Evolutionary conservation across 1,284 basidiomycete species (phyloP), one percentile per base, ranked within the genome.

Genomic region (Rhodofomes roseus): DNA sequence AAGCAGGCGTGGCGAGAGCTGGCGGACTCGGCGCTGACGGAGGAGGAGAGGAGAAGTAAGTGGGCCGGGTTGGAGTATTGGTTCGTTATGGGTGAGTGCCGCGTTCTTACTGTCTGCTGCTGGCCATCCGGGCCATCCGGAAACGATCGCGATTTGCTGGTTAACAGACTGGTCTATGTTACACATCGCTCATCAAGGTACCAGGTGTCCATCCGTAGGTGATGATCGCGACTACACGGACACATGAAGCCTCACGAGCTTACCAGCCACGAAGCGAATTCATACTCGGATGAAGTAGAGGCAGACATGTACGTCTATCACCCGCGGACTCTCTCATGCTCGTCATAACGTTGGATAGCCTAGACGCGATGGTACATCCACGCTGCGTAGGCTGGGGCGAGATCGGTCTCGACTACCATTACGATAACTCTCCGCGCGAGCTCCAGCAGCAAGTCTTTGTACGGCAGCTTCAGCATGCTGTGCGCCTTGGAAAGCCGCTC

Each of bases 321-420:
- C 1, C 23, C 5, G 56, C n/a, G 11, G 23, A 18, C 11, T 22
- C 25, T 43, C 23, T 57, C 20, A 48, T 12, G 18, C 16, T 46
- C 14, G 23, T 58, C 40, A 55, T 55, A n/a, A 34, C 9, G 22
- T 46, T 40, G 52, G 20, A 8, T 68, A 91, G 89, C 40, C 62
- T 90, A 56, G 82, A 86, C 66, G 91, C 91, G 1, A 90, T 92
- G 84, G 58, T 75, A 0, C 90, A 93, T 66, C 87, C 89, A 2
- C 83, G 87, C 11, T 92, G 90, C 64, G 90, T 93, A 5, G 89
- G 89, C 8, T 91, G 87, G 87, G 92, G 92, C 0, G 91, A 93
- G 68, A 93, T 92, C 57, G 91, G 92, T 0, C 80, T 94, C 4
- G 92, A 94, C 64, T 92, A 92, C 66, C 89, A 92, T 70, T 92